Evolutionary conservation across 1,284 basidiomycete species (phyloP).

Genomic region (Butyriboletus appendiculatus): DNA sequence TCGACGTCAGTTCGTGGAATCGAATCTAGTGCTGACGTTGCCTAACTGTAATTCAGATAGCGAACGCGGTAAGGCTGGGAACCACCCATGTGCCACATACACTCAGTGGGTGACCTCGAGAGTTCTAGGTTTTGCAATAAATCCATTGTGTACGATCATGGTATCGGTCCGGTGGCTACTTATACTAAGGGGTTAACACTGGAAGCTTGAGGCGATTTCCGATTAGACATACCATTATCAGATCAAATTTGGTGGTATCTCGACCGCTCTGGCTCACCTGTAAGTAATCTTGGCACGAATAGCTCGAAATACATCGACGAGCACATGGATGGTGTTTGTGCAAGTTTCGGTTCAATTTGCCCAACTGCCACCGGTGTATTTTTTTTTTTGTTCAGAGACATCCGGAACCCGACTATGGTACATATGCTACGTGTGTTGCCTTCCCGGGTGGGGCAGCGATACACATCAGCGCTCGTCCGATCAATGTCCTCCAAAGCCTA

Average conservation of each 20-base stretch:
- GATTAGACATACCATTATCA: too few relatives aligned
- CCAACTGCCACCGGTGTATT: neutral
- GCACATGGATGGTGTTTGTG: conserved; percentile 2
- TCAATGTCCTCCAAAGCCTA: conserved; percentile 42
- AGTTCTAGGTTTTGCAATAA: too few relatives aligned
- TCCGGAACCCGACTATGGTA: conserved; percentile 27
- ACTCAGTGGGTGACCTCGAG: too few relatives aligned
- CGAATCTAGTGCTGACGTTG: too few relatives aligned
- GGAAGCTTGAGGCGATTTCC: too few relatives aligned
- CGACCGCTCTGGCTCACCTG: neutral
- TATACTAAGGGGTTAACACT: too few relatives aligned
- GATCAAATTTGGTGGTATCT: too few relatives aligned
- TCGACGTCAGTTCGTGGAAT: neutral
- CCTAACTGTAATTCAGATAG: too few relatives aligned
- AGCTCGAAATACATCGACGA: neutral
- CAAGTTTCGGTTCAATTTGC: conserved; percentile 1
- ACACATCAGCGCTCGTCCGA: conserved; percentile 24
- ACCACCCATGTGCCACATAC: too few relatives aligned
- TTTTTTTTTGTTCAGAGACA: conserved; percentile 4
- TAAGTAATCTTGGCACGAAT: neutral
- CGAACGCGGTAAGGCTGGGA: too few relatives aligned
- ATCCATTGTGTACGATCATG: too few relatives aligned
- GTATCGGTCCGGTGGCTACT: too few relatives aligned
- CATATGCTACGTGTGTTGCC: conserved; percentile 19
- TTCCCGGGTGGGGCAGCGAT: conserved; percentile 20